phyloP scores from a whole-genome alignment of 305 asterid species.

The Fraxinus albicans region DNA sequence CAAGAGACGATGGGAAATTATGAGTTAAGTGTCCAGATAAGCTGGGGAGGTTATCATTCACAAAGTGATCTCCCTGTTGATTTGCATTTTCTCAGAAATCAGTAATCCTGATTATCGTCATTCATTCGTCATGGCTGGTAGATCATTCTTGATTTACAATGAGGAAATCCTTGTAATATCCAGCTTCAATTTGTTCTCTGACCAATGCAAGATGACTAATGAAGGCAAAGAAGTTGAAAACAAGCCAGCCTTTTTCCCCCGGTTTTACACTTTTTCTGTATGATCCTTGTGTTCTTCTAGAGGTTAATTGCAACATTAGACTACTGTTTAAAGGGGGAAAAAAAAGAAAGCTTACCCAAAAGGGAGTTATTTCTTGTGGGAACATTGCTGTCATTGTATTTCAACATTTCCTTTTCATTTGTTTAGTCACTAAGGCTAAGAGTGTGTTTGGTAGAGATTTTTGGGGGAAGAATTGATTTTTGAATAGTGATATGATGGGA shows the following conservation, averaged over 20 bases:
- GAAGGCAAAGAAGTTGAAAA: background rate
- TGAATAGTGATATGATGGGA: no score
- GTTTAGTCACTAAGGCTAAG: background rate
- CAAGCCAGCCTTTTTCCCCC: background rate
- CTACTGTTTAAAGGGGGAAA: background rate
- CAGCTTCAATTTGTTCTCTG: background rate
- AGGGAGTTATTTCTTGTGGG: background rate
- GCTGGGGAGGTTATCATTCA: constrained; percentile 5
- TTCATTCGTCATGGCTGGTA: background rate
- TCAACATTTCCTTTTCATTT: background rate
- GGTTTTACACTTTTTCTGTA: background rate
- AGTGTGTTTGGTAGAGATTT: no score
- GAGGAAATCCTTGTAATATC: background rate
- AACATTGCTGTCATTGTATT: background rate
- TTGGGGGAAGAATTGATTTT: no score
- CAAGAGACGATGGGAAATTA: constrained; percentile 2
- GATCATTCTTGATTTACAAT: background rate
- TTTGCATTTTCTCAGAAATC: background rate
- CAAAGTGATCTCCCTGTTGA: background rate
- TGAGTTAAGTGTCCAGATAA: background rate
- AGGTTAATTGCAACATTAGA: background rate
- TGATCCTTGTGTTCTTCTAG: background rate
- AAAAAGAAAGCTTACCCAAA: no score
- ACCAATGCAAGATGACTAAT: no score
- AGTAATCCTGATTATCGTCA: background rate